Evolutionary conservation across 176 grass and related monocot species (phyloP).

Genomic region (Dactylis glomerata): DNA sequence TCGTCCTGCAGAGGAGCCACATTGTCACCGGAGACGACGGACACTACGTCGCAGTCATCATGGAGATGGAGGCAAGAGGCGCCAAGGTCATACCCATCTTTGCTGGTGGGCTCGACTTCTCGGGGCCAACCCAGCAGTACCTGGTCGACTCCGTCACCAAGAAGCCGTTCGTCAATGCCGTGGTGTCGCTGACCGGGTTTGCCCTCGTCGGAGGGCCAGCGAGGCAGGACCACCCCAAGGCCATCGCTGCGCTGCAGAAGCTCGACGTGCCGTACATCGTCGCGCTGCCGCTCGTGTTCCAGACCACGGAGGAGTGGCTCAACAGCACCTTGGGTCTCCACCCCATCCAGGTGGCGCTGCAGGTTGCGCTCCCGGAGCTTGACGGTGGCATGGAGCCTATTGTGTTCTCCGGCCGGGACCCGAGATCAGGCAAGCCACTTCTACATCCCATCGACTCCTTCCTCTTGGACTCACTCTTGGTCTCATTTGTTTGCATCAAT

Average conservation of each 20-base stretch:
- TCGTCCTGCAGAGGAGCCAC: conserved; percentile 93
- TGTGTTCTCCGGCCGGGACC: conserved; percentile 84
- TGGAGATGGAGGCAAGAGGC: conserved; percentile 93
- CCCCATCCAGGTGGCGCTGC: conserved; percentile 96
- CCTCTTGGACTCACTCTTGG: neutral
- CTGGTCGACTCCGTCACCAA: conserved; percentile 67
- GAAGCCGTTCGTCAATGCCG: conserved; percentile 78
- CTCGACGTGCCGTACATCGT: conserved; percentile 98
- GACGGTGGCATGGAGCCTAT: conserved; percentile 99
- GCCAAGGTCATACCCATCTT: conserved; percentile 94
- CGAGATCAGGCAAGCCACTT: conserved; percentile 58
- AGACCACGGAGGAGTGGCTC: conserved; percentile 99
- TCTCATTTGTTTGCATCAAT: neutral
- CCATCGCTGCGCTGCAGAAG: conserved; percentile 84
- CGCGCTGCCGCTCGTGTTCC: conserved; percentile 94
- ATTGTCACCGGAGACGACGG: conserved; percentile 95
- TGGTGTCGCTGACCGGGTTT: conserved; percentile 92
- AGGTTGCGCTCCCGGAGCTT: conserved; percentile 93
- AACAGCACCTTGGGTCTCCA: conserved; percentile 92
- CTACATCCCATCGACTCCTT: neutral
- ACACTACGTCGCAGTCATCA: conserved; percentile 96
- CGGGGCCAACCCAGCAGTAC: conserved; percentile 58
- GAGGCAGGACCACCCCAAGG: conserved; percentile 92
- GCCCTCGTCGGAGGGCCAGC: conserved; percentile 94
- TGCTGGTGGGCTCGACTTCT: conserved; percentile 88